phyloP scores from a whole-genome alignment of 2,329 filamentous ascomycete genomes.

The Ophiocordyceps camponoti-leonardi region DNA sequence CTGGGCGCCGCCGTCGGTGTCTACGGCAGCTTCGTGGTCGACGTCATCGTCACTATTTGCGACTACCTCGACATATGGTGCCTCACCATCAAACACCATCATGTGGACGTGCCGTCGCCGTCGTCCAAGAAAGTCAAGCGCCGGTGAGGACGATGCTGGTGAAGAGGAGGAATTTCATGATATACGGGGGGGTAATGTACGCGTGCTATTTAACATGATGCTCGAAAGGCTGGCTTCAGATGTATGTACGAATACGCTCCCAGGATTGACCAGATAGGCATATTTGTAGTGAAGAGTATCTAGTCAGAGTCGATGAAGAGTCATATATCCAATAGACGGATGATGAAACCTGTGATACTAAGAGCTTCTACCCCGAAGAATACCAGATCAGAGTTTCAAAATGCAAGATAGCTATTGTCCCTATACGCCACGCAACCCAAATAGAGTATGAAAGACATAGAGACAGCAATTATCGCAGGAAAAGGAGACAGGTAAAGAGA shows the following conservation, averaged over 20 bases:
- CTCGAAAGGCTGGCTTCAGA: too few relatives aligned
- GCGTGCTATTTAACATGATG: too few relatives aligned
- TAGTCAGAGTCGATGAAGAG: background rate
- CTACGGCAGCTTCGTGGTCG: slow-evolving; percentile 95
- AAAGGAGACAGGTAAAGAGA: background rate
- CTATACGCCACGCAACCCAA: background rate
- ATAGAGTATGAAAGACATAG: too few relatives aligned
- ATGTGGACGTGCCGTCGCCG: slow-evolving; percentile 19
- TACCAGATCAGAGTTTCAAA: too few relatives aligned
- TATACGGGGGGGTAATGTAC: background rate
- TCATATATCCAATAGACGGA: background rate
- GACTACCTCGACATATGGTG: slow-evolving; percentile 98
- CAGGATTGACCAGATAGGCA: background rate
- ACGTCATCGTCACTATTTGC: slow-evolving; percentile 94
- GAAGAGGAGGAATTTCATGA: background rate
- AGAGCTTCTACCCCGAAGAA: background rate
- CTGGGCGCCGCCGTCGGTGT: slow-evolving; percentile 71
- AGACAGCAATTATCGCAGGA: too few relatives aligned
- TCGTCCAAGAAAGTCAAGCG: background rate
- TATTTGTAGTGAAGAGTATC: background rate
- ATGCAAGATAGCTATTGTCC: background rate
- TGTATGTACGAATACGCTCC: background rate
- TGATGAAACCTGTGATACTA: too few relatives aligned
- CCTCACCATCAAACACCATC: slow-evolving; percentile 82
- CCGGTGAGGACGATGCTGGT: background rate